phyloP scores from a whole-genome alignment of 768 basidiomycete species.

The Russula foetens region DNA sequence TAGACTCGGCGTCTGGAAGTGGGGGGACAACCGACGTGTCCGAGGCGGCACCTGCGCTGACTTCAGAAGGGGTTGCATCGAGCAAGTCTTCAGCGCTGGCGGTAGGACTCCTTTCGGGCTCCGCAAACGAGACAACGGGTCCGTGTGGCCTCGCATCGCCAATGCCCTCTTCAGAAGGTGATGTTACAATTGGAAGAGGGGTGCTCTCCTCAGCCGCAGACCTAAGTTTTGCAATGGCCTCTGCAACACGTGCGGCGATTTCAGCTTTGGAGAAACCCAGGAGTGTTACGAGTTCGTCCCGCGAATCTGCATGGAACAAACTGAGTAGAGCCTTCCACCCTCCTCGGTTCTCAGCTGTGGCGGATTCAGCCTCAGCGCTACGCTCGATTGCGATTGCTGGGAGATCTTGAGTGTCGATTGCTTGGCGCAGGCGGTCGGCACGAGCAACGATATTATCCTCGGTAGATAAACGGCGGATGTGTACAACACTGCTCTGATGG shows the following conservation, averaged over 20 bases:
- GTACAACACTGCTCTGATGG: constrained; percentile 74
- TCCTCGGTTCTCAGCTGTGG: constrained; percentile 33
- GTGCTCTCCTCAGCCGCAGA: constrained; percentile 31
- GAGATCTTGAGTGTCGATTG: constrained; percentile 50
- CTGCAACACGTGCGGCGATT: constrained; percentile 66
- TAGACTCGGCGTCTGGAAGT: constrained; percentile 63
- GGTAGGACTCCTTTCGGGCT: constrained; percentile 49
- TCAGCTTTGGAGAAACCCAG: constrained; percentile 91
- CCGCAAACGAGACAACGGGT: constrained; percentile 78
- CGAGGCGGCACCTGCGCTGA: constrained; percentile 56
- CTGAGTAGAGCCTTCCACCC: constrained; percentile 86
- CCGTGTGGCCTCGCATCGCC: constrained; percentile 47
- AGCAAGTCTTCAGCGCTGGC: constrained; percentile 35
- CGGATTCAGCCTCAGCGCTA: constrained; percentile 22
- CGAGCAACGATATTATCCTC: constrained; percentile 70
- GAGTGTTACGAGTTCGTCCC: constrained; percentile 83
- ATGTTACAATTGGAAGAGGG: constrained; percentile 16
- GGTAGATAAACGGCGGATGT: constrained; percentile 69
- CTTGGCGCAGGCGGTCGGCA: constrained; percentile 55
- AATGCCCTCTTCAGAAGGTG: constrained; percentile 28
- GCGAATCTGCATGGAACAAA: constrained; percentile 81
- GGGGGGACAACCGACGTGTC: constrained; percentile 50
- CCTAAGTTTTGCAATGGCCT: constrained; percentile 73
- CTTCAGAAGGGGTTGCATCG: constrained; percentile 68
- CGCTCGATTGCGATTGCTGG: constrained; percentile 58